Base-by-base conservation (phyloP, 179 eudicot species). In the Sideroxylon spinosum region DNA sequence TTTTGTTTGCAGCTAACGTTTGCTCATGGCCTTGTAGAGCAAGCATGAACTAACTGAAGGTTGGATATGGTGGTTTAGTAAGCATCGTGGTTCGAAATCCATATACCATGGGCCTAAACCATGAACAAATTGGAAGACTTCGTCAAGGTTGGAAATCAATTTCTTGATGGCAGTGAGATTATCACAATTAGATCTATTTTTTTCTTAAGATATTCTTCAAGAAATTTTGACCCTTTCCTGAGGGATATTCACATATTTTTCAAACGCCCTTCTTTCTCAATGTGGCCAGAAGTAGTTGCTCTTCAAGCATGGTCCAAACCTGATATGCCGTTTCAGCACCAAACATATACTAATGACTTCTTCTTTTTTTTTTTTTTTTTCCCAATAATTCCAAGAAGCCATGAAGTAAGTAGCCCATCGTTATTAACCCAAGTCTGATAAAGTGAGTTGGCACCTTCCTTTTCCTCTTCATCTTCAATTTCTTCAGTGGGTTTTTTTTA, bases 331-430 rank as follows among this genome's bases (percentile, higher is more conserved):
- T 57, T 8, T 7, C 20, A 17, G 28, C 71, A 7, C 13, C 69
- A 67, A 67, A 32, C 1, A 75, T 46, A 11, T 20, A 12, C 70
- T 61, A 1, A 32, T 1, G 1, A 32, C 71, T 3, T 76, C 78
- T 23, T 76, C 78, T 11, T 64, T 62, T 60, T 68, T 78, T 3
- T 29, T 78, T n/a, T n/a, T n/a, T n/a, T n/a, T n/a, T n/a, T n/a
- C n/a, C n/a, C n/a, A n/a, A n/a, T n/a, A n/a, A n/a, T n/a, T 0
- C 53, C 19, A 28, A 78, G 75, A 17, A 78, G 67, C 66, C 75
- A 78, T 10, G 80, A 53, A 4, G 17, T 0, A 6, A 78, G 48
- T 1, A 78, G 19, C 3, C 68, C 74, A 12, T 78, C 55, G 16
- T 78, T 78, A 0, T 1, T 68, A 12, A 67, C 1, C 80, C 56